Evolutionary conservation across 2,329 filamentous ascomycete genomes (phyloP), one percentile per base, ranked within the genome.

Genomic region (Fusarium sp.): DNA sequence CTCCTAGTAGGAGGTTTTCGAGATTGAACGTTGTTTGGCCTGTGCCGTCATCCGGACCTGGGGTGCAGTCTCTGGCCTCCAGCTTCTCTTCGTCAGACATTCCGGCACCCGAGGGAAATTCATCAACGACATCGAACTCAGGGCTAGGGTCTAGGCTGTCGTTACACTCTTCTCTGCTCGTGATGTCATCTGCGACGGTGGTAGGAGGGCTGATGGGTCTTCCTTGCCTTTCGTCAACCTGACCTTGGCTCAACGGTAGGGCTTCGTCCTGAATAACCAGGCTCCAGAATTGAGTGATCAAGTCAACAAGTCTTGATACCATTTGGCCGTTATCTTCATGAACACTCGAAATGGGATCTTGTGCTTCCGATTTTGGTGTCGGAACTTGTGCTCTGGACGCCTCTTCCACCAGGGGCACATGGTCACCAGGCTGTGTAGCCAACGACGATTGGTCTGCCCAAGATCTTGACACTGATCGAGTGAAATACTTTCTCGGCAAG

Each of bases 111-210:
- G 16, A n/a, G 6, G 45, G 20, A 10, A 9, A 10, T 7, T 56
- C 64, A 27, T 64, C 29, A 16, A 29, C n/a, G 31, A 3, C 39
- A 13, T 3, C 39, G n/a, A n/a, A 43, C 16, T 27, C 5, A 18
- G 5, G 14, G 9, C 3, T 6, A 20, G 20, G 4, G 20, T 7
- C 1, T 29, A 9, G 29, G 50, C 27, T 20, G 33, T 20, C 50
- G 22, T 5, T 20, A 8, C 27, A 33, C 45, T 33, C 45, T 24
- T 31, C 45, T 56, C 31, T 29, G 18, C 64, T 63, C 1, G 45
- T 31, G 35, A 24, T 67, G 22, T 64, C 64, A 29, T 67, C 29
- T 16, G 33, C 37, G 48, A 64, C 7, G 16, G 64, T 67, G 24
- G 37, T 56, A 5, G 64, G 59, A 64, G 59, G 64, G 20, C 64